phyloP scores from a whole-genome alignment of 768 basidiomycete genomes.

The Baorangia bicolor region DNA sequence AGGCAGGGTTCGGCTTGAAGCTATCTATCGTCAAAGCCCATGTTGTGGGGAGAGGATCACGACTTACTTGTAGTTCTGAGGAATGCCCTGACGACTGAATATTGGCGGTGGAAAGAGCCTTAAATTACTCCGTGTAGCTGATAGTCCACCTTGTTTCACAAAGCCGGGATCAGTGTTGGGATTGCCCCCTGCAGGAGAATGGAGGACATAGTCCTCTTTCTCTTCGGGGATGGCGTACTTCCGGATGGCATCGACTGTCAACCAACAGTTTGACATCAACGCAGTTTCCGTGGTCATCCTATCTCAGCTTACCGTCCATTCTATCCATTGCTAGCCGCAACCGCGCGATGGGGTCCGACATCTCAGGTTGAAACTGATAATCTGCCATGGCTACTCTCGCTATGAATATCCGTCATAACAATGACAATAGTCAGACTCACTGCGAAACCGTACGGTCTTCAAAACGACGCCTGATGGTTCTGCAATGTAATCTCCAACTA shows the following conservation, averaged over 20 bases:
- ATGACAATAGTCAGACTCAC: constrained; percentile 46
- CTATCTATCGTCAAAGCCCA: constrained; percentile 35
- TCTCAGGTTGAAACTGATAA: constrained; percentile 81
- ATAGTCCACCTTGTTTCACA: constrained; percentile 10
- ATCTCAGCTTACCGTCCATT: constrained; percentile 70
- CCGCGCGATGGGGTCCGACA: constrained; percentile 65
- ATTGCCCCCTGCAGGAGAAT: constrained; percentile 27
- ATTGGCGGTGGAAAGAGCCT: constrained; percentile 85
- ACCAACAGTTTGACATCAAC: constrained; percentile 5
- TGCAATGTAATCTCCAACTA: constrained; percentile 69
- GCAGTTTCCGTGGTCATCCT: neutral
- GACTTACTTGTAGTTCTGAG: constrained; percentile 77
- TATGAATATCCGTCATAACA: neutral
- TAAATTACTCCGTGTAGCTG: constrained; percentile 51
- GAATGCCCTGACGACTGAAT: constrained; percentile 79
- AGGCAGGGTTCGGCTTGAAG: constrained; percentile 76
- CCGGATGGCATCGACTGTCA: constrained; percentile 67
- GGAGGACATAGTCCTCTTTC: constrained; percentile 57
- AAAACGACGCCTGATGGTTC: constrained; percentile 72
- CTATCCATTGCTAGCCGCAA: constrained; percentile 72
- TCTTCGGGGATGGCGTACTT: constrained; percentile 70
- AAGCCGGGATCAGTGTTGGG: constrained; percentile 55
- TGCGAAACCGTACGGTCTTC: constrained; percentile 86
- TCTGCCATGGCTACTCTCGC: constrained; percentile 81
- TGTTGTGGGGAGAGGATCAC: neutral